Conservation (phyloP, 208 protist genomes). For the Zelonia costaricensis region DNA sequence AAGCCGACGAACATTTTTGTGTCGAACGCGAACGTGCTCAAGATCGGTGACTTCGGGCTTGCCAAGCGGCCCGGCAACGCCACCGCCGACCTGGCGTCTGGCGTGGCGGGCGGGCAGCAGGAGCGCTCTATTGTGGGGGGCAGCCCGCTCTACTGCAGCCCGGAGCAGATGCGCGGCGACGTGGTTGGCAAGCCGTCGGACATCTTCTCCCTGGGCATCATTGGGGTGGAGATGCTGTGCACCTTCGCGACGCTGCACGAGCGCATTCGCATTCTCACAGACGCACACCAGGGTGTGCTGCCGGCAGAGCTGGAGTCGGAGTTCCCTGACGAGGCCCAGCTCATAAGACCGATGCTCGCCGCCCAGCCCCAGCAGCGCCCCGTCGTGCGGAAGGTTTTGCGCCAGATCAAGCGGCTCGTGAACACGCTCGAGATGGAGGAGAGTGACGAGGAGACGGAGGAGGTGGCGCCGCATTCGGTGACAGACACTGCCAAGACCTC, state of each 20-base stretch:
- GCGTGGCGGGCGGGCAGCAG: constrained; percentile 33
- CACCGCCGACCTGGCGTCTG: constrained; percentile 27
- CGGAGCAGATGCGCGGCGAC: constrained; percentile 67
- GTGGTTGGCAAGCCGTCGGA: constrained; percentile 57
- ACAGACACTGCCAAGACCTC: neutral
- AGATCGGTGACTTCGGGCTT: constrained; percentile 89
- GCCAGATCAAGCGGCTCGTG: constrained; percentile 28
- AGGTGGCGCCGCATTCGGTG: neutral
- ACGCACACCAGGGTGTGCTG: constrained; percentile 47
- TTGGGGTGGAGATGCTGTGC: constrained; percentile 82
- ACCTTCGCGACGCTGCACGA: constrained; percentile 76
- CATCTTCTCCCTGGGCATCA: constrained; percentile 80
- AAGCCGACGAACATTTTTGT: constrained; percentile 91
- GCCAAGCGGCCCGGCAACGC: constrained; percentile 45
- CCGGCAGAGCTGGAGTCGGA: constrained; percentile 28
- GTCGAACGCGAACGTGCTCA: constrained; percentile 48
- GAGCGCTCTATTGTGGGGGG: constrained; percentile 54
- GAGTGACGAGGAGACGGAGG: constrained; percentile 18
- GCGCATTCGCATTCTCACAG: constrained; percentile 57
- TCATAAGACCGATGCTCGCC: constrained; percentile 55
- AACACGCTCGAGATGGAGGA: constrained; percentile 25
- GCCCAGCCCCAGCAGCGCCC: constrained; percentile 28
- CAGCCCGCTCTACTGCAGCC: constrained; percentile 82
- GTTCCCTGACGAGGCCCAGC: constrained; percentile 51
- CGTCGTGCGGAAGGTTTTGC: constrained; percentile 37